Evolutionary conservation across 352 stramenopile species (phyloP), one percentile per base, ranked within the genome.

Genomic region (Hyaloperonospora brassicae): DNA sequence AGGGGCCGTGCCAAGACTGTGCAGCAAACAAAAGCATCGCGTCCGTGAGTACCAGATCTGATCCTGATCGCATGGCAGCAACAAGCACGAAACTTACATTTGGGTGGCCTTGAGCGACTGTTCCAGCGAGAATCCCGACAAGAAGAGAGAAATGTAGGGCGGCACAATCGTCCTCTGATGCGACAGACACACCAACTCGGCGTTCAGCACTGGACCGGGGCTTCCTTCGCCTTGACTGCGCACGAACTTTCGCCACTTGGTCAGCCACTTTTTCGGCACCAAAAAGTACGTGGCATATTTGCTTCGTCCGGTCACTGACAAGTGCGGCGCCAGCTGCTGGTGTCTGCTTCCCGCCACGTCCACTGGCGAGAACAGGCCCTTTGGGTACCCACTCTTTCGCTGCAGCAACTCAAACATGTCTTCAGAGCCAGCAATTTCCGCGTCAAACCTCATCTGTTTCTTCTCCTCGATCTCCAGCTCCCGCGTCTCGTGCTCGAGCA

Each of bases 251-350:
- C 84, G 68, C 84, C 84, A 94, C 48, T 77, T 79, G 42, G 76
- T 78, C 17, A 91, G 62, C 84, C 84, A 94, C 40, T 89, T 90
- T 55, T 87, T 89, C 1, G 84, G 84, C 39, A 94, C 84, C n/a
- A 90, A 56, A 30, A 88, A 89, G 55, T 85, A 89, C 27, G 73
- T 72, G 12, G 64, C 64, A 43, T 64, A 77, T 36, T 83, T 84
- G 51, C 73, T 76, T 9, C 60, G 54, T 23, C 61, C 60, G 38
- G 72, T 70, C 12, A 89, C 39, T 2, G 78, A 83, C 25, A 89
- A 59, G 58, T 86, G 78, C 41, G 77, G 57, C 2, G 64, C 64
- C 36, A 72, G 22, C 27, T 72, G 60, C 58, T 70, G 62, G 23
- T 63, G 52, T 45, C 56, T 60, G 34, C 36, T 68, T n/a, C 43